phyloP scores from a whole-genome alignment of 2,329 filamentous ascomycete genomes.

The Anisogramma anomala region DNA sequence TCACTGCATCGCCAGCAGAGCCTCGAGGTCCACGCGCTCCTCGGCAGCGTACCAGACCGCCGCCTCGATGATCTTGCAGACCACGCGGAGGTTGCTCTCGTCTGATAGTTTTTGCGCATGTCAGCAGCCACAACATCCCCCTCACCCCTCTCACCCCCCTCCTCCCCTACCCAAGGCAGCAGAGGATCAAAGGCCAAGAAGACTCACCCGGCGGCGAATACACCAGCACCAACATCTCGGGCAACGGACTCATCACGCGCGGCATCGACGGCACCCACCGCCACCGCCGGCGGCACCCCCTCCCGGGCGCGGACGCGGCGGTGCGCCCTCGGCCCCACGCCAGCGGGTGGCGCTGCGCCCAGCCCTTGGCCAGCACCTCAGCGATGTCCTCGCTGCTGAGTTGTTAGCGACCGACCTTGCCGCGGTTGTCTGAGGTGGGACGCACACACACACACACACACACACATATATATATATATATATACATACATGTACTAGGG shows the following conservation, averaged over 20 bases:
- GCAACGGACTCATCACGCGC: constrained; percentile 43
- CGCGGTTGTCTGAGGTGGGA: too few species aligned
- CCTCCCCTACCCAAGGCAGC: background rate
- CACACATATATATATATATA: too few species aligned
- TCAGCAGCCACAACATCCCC: background rate
- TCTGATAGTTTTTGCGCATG: too few species aligned
- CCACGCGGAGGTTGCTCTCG: constrained; percentile 53
- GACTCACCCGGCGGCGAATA: constrained; percentile 58
- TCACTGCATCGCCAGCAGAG: constrained; percentile 3
- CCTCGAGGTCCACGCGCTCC: constrained; percentile 13
- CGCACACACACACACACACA: too few species aligned
- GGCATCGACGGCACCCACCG: constrained; percentile 4
- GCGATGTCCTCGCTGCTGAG: constrained; percentile 62
- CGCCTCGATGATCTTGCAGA: constrained; percentile 60
- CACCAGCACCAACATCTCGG: constrained; percentile 65
- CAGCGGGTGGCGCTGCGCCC: constrained; percentile 63
- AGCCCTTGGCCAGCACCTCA: constrained; percentile 60
- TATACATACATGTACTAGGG: too few species aligned
- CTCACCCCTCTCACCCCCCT: constrained; percentile 7
- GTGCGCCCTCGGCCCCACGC: constrained; percentile 42
- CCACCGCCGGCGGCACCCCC: background rate
- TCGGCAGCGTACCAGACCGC: constrained; percentile 54
- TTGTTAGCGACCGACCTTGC: too few species aligned
- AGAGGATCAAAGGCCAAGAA: background rate
- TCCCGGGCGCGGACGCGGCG: constrained; percentile 19